These are phyloP conservation scores for Crithidia sp. DNA, from an alignment of 208 protist species.

Conservation along the genomic window DNA sequence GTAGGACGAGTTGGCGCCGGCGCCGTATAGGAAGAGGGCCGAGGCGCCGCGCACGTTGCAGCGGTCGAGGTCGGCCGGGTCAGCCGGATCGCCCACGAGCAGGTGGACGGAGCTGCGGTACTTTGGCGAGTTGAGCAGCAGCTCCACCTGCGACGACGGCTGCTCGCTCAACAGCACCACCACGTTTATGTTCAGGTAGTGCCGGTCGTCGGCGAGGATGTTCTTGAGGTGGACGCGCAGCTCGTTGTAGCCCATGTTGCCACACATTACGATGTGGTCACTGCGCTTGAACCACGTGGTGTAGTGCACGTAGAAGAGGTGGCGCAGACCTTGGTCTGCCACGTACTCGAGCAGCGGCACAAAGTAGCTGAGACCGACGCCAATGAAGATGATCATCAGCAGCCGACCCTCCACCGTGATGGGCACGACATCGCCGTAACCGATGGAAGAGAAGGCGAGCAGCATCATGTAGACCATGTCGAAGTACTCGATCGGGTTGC, in stretches of 20 bases:
- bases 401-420: constrained; percentile 35
- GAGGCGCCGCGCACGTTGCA: constrained; percentile 47
- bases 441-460: constrained; percentile 45
- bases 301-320: constrained; percentile 35
- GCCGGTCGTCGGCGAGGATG: constrained; percentile 38
- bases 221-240: constrained; percentile 47
- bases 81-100: constrained; percentile 35
- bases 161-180: constrained; percentile 37
- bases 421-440: constrained; percentile 38
- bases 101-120: constrained; percentile 40
- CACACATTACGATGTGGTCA: constrained; percentile 39
- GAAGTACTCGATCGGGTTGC: constrained; percentile 45
- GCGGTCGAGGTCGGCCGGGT: constrained; percentile 35
- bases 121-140: constrained; percentile 44
- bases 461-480: constrained; percentile 49
- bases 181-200: constrained; percentile 39
- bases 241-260: constrained; percentile 38
- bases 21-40: constrained; percentile 41
- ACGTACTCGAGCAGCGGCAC: constrained; percentile 44
- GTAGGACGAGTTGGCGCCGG: constrained; percentile 42
- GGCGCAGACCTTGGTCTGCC: constrained; percentile 37
- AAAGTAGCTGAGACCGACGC: constrained; percentile 43
- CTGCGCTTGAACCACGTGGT: constrained; percentile 42
- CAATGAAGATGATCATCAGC: constrained; percentile 45
- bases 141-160: constrained; percentile 33